phyloP scores from a whole-genome alignment of 2,329 filamentous ascomycete genomes.

The Aureobasidium sp. region DNA sequence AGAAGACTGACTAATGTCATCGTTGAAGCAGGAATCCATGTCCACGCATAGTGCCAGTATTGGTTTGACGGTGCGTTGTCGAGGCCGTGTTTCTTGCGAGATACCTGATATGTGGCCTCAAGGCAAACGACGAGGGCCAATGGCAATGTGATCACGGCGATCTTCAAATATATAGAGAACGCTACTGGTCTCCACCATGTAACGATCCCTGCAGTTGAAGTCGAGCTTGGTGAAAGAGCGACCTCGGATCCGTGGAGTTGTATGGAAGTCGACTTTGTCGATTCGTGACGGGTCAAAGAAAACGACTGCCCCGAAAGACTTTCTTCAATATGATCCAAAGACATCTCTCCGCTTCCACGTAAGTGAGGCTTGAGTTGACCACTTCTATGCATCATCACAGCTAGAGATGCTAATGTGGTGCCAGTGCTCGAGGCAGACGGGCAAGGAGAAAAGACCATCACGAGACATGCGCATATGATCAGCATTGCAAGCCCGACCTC shows the following conservation, averaged over 20 bases:
- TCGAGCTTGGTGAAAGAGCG: background rate
- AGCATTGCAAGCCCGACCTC: background rate
- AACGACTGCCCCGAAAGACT: background rate
- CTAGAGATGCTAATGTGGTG: background rate
- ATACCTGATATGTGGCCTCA: background rate
- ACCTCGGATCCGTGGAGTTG: background rate
- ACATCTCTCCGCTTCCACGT: background rate
- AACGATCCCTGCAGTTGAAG: background rate
- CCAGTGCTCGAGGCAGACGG: background rate
- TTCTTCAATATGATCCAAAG: background rate
- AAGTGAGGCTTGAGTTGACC: background rate
- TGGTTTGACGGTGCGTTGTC: background rate
- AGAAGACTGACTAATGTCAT: background rate
- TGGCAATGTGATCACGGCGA: background rate
- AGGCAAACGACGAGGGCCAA: background rate
- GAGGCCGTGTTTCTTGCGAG: background rate
- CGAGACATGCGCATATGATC: background rate
- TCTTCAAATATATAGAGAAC: background rate
- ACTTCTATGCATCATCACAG: background rate
- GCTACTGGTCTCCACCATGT: background rate
- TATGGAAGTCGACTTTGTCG: background rate
- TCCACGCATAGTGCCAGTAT: background rate
- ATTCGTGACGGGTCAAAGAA: background rate
- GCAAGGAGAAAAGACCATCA: background rate
- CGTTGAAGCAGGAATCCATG: background rate